Percentiles rank a stretch among this genome's conserved stretches.
phyloP scores from a whole-genome alignment of 2,329 filamentous ascomycete species.

The Alternaria sp. region DNA sequence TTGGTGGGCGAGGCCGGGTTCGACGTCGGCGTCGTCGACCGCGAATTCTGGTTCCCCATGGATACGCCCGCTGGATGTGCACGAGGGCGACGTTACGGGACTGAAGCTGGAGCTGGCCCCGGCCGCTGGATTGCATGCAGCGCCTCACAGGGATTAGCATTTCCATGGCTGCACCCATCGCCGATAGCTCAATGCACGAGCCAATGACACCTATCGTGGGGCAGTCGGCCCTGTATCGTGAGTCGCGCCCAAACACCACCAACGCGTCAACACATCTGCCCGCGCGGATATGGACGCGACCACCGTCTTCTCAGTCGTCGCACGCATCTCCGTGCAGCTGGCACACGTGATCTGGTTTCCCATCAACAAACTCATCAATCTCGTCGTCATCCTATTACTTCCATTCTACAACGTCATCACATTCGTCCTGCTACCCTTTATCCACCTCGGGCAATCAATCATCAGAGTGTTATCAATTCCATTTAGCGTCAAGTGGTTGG shows the following conservation, averaged over 20 bases:
- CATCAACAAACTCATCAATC: conserved; percentile 46
- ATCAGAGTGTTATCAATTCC: conserved; percentile 56
- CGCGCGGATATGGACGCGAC: conserved; percentile 32
- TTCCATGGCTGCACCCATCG: conserved; percentile 23
- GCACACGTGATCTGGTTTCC: conserved; percentile 48
- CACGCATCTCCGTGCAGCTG: background rate
- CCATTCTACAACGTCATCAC: conserved; percentile 57
- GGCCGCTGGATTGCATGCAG: conserved; percentile 27
- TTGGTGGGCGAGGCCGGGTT: conserved; percentile 35
- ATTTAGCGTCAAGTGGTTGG: conserved; percentile 53
- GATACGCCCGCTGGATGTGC: conserved; percentile 1
- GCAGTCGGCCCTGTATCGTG: background rate
- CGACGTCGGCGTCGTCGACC: conserved; percentile 26
- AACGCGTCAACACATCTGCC: background rate
- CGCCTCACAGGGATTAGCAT: conserved; percentile 29
- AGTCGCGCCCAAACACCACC: background rate
- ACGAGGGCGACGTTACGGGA: conserved; percentile 1
- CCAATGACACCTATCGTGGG: conserved; percentile 21
- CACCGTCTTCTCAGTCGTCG: conserved; percentile 34
- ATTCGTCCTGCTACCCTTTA: conserved; percentile 59
- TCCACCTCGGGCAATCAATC: conserved; percentile 53
- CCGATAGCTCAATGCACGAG: conserved; percentile 24
- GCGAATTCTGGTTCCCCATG: conserved; percentile 48
- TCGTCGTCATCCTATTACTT: conserved; percentile 51
- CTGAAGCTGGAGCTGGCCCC: conserved; percentile 16